Base-by-base conservation (phyloP, 148 eudicot species). In the Diospyros kaki region DNA sequence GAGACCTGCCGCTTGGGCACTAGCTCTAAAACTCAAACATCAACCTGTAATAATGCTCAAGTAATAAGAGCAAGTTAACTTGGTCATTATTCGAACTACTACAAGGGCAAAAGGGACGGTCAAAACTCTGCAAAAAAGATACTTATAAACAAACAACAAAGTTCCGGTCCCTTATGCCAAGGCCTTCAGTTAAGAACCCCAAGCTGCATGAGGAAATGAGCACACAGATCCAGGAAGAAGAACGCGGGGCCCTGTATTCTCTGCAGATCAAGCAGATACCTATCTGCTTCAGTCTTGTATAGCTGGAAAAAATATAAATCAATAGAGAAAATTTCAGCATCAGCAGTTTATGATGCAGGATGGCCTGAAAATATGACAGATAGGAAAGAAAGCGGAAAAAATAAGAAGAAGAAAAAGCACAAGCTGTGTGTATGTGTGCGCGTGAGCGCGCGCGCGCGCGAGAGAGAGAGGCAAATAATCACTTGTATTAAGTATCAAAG, bases 151-250 rank as follows among this genome's bases (percentile, higher is more conserved):
- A 51, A 59, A 11, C 55, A 15, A 68, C 59, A 41, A 41, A n/a
- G 9, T 42, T 67, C 66, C 41, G 5, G 28, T 44, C 58, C 66
- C 42, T 43, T 68, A 28, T 12, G 6, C 46, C 39, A 39, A 58
- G 74, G 63, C 39, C 41, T 38, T 66, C 39, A 68, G 44, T 39
- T 53, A 61, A 74, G 81, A 52, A 62, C 77, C 66, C 81, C 84
- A 17, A 86, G 84, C 73, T 76, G 77, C 77, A 68, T 59, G 17
- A 83, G 76, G 73, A 86, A 77, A 70, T 76, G 71, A 9, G 88
- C 82, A 61, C 88, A 85, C 68, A 85, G 78, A 66, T 84, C 89
- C 68, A 86, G 74, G 78, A 86, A 86, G 59, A 86, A 79, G 66
- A 86, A 76, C 62, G 79, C 83, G 1, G 86, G 81, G n/a, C 89